Evolutionary conservation across 108 stramenopile species (phyloP).

Genomic region (Fistulifera solaris): DNA sequence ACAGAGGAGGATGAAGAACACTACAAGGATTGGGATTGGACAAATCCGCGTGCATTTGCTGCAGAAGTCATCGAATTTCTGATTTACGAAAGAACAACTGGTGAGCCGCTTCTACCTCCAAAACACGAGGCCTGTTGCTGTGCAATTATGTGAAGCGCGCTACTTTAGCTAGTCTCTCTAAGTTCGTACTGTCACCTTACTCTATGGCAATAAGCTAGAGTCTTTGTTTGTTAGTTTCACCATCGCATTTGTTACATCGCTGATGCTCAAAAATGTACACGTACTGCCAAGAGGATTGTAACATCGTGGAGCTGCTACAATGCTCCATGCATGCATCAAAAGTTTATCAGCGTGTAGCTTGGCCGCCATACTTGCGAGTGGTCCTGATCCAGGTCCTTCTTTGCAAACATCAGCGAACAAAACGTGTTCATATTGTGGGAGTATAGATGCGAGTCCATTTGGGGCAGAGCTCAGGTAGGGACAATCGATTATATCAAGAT

Average conservation of each 20-base stretch:
- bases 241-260: background rate
- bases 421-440: slow-evolving; percentile 35
- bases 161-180: too few species aligned
- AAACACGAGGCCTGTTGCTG: slow-evolving; percentile 43
- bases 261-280: slow-evolving; percentile 5
- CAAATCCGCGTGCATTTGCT: slow-evolving; percentile 65
- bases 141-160: slow-evolving; percentile 1
- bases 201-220: too few species aligned
- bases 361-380: slow-evolving; percentile 44
- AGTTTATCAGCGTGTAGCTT: slow-evolving; percentile 31
- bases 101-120: slow-evolving; percentile 65
- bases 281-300: slow-evolving; percentile 66
- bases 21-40: slow-evolving; percentile 81
- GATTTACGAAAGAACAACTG: slow-evolving; percentile 78
- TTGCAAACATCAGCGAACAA: slow-evolving; percentile 87
- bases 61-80: slow-evolving; percentile 82
- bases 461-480: slow-evolving; percentile 61
- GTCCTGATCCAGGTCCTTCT: slow-evolving; percentile 66
- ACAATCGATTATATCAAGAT: slow-evolving; percentile 69
- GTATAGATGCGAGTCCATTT: slow-evolving; percentile 33
- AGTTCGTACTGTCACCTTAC: too few species aligned
- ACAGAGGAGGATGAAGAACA: slow-evolving; percentile 55
- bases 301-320: slow-evolving; percentile 61
- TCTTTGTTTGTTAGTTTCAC: too few species aligned
- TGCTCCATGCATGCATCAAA: slow-evolving; percentile 43